Evolutionary conservation across 1,284 basidiomycete species (phyloP).

Genomic region (Ustilago curta): DNA sequence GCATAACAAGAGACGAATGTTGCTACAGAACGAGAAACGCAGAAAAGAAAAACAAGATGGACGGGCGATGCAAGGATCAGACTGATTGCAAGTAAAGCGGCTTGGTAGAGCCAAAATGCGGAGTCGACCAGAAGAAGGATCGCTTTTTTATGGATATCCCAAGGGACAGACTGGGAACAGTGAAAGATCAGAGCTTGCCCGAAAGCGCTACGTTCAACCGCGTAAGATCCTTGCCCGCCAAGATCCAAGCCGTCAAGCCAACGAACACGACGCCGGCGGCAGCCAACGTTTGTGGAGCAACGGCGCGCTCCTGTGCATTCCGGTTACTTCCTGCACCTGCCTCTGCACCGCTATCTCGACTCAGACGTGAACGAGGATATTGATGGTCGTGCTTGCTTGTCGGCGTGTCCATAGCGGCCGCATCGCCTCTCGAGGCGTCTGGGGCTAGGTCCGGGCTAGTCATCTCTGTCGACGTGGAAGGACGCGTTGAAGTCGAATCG

Average conservation of each 20-base stretch:
- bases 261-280: slow-evolving; percentile 53
- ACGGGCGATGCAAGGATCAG: background rate
- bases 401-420: slow-evolving; percentile 11
- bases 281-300: slow-evolving; percentile 27
- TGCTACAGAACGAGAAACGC: slow-evolving; percentile 11
- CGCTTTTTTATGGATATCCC: background rate
- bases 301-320: slow-evolving; percentile 22
- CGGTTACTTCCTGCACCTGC: background rate
- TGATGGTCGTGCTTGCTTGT: slow-evolving; percentile 22
- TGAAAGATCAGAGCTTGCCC: slow-evolving; percentile 21
- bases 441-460: slow-evolving; percentile 40
- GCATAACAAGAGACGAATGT: slow-evolving; percentile 13
- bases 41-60: background rate
- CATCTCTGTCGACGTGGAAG: slow-evolving; percentile 46
- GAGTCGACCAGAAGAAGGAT: background rate
- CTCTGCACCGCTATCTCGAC: slow-evolving; percentile 16
- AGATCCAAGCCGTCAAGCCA: slow-evolving; percentile 51
- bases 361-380: slow-evolving; percentile 19
- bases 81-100: background rate
- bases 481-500: slow-evolving; percentile 49
- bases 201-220: slow-evolving; percentile 25
- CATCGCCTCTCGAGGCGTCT: slow-evolving; percentile 22
- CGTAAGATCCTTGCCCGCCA: slow-evolving; percentile 46
- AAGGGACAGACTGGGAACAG: background rate
- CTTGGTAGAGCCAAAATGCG: background rate